A percentile compares a stretch with the other conserved stretches of the same genome.
Evolutionary conservation across 441 rosid species (phyloP).

Genomic region (Viola pubescens): DNA sequence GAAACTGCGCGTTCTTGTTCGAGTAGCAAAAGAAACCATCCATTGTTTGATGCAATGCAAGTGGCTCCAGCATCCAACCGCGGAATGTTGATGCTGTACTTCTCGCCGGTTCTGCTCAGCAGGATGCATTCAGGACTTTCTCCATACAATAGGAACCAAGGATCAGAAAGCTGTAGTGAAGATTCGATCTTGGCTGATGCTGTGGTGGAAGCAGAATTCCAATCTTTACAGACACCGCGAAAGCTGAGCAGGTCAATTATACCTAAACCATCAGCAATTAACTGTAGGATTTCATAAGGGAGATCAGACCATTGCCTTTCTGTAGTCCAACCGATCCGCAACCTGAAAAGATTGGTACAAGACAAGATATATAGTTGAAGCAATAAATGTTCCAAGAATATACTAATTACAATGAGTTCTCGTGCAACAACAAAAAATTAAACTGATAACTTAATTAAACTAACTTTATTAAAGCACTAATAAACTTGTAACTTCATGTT

Average conservation of each 20-base stretch:
- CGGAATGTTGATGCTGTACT: conserved; percentile 11
- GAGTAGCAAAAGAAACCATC: conserved; percentile 21
- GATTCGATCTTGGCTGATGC: conserved; percentile 15
- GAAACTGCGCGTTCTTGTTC: conserved; percentile 8
- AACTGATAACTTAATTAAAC: too few relatives aligned
- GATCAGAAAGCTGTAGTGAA: not conserved
- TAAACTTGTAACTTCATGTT: too few relatives aligned
- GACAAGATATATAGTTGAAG: too few relatives aligned
- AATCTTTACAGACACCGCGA: conserved; percentile 19
- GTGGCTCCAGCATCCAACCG: conserved; percentile 20
- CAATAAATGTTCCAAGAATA: too few relatives aligned
- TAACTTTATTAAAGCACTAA: too few relatives aligned
- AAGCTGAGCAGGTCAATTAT: conserved; percentile 21
- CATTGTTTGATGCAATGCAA: conserved; percentile 22
- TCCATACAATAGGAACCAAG: conserved; percentile 23
- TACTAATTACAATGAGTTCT: too few relatives aligned
- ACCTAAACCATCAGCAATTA: conserved; percentile 16
- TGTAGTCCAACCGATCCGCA: too few relatives aligned
- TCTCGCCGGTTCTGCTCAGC: not conserved
- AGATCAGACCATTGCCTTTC: conserved; percentile 17
- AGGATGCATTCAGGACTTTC: conserved; percentile 13
- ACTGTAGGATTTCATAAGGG: conserved; percentile 15
- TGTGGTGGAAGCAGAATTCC: conserved; percentile 14
- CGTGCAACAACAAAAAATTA: too few relatives aligned
- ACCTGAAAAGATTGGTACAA: too few relatives aligned